Conservation (phyloP, 805 yeast genomes). For the Metschnikowia lunata region DNA sequence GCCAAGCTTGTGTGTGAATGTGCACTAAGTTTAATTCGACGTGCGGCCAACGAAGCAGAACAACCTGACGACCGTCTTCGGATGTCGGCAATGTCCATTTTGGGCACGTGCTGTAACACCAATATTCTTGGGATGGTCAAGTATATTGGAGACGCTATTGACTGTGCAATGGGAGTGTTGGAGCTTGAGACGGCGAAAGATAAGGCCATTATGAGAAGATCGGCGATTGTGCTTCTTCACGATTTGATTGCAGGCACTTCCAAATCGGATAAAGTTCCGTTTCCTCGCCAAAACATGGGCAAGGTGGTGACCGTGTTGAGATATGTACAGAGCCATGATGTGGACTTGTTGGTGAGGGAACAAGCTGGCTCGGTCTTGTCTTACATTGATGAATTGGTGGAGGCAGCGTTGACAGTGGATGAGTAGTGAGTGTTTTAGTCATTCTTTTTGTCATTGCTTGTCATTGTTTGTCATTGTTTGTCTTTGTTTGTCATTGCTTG, state of each 20-base stretch:
- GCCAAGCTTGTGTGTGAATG: conserved; percentile 42
- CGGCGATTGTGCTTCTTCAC: conserved; percentile 66
- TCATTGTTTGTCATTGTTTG: too few species aligned
- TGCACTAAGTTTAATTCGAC: conserved; percentile 38
- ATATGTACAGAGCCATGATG: conserved; percentile 45
- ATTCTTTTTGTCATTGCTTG: too few species aligned
- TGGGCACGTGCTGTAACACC: conserved; percentile 65
- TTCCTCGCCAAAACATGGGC: conserved; percentile 47
- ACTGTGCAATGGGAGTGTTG: conserved; percentile 73
- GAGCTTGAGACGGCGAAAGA: conserved; percentile 47
- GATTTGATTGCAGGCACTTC: conserved; percentile 52
- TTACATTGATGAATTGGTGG: conserved; percentile 28
- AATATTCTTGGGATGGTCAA: conserved; percentile 51
- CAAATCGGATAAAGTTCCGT: conserved; percentile 42
- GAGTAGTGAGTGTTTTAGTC: not conserved
- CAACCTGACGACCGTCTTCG: conserved; percentile 57
- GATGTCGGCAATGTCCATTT: conserved; percentile 81
- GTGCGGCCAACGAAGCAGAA: conserved; percentile 19
- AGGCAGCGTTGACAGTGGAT: conserved; percentile 7
- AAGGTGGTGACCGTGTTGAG: conserved; percentile 40
- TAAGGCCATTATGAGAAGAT: conserved; percentile 61
- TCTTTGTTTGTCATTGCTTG: too few species aligned
- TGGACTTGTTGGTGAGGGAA: conserved; percentile 56
- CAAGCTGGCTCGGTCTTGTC: conserved; percentile 42
- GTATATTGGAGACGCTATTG: conserved; percentile 55